Evolutionary conservation across 2,329 filamentous ascomycete genomes (phyloP).

Genomic region (Lecanicillium sp.): DNA sequence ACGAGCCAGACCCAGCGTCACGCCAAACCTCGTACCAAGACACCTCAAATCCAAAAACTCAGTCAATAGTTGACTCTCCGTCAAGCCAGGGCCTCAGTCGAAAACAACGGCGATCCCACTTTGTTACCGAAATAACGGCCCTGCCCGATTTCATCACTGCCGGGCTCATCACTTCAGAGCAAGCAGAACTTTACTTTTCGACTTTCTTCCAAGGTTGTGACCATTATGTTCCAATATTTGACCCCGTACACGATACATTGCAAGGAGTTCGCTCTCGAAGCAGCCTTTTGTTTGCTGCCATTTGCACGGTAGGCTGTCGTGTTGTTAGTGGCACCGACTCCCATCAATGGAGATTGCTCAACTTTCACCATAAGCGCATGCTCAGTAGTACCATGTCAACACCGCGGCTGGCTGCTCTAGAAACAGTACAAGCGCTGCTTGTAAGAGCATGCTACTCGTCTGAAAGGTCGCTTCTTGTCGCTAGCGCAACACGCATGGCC

Average conservation of each 20-base stretch:
- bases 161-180: constrained; percentile 14
- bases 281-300: constrained; percentile 41
- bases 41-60: too few relatives aligned
- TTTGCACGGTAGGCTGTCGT: constrained; percentile 44
- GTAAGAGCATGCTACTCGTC: constrained; percentile 44
- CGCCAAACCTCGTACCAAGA: not conserved
- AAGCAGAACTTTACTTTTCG: constrained; percentile 15
- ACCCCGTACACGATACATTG: constrained; percentile 31
- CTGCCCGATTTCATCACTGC: constrained; percentile 14
- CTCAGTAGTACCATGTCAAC: constrained; percentile 29
- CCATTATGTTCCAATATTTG: constrained; percentile 19
- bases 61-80: not conserved
- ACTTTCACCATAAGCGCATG: constrained; percentile 33
- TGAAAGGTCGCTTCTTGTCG: constrained; percentile 41
- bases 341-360: constrained; percentile 31
- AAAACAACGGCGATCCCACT: constrained; percentile 11
- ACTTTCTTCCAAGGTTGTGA: constrained; percentile 20
- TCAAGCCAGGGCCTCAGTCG: not conserved
- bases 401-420: constrained; percentile 25
- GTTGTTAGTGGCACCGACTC: constrained; percentile 31
- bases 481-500: constrained; percentile 42
- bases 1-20: not conserved
- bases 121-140: constrained; percentile 7
- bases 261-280: constrained; percentile 36
- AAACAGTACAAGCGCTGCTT: constrained; percentile 43